Evolutionary conservation across 2,329 filamentous ascomycete genomes (phyloP).

Genomic region (Malbranchea zuffiana): DNA sequence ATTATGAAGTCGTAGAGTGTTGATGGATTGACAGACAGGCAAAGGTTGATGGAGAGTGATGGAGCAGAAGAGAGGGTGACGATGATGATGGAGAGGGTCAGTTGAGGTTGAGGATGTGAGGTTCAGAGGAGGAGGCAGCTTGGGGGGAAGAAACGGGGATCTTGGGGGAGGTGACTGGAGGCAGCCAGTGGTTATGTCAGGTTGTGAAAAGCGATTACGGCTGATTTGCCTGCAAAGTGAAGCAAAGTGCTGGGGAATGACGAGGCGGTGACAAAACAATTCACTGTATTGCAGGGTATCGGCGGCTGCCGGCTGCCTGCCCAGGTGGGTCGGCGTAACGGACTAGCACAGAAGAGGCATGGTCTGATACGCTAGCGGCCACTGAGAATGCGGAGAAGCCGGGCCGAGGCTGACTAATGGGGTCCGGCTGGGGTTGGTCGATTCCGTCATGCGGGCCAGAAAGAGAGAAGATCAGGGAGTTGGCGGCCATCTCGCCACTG

Average conservation of each 20-base stretch:
- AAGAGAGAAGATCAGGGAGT: too few species aligned
- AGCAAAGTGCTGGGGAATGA: constrained; percentile 8
- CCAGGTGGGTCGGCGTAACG: constrained; percentile 1
- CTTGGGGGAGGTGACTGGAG: constrained; percentile 2
- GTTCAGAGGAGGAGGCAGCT: constrained; percentile 15
- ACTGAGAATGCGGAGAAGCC: constrained; percentile 7
- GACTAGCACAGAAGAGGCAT: not conserved
- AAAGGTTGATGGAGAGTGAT: constrained; percentile 14
- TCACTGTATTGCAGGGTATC: too few species aligned
- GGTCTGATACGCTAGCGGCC: not conserved
- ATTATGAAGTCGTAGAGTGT: constrained; percentile 7
- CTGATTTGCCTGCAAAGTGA: not conserved
- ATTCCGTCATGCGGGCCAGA: too few species aligned
- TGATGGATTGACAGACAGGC: constrained; percentile 10
- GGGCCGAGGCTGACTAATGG: too few species aligned
- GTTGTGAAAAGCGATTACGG: constrained; percentile 8
- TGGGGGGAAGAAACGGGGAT: constrained; percentile 1
- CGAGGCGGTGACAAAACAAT: not conserved
- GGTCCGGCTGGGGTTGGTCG: too few species aligned
- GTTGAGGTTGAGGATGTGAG: constrained; percentile 15
- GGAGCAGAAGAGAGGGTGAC: constrained; percentile 14
- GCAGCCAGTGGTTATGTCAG: constrained; percentile 1
- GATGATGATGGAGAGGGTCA: constrained; percentile 16
- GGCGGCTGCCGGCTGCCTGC: constrained; percentile 1
- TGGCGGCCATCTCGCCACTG: too few species aligned